Evolutionary conservation across 805 yeast species (phyloP), one percentile per base, ranked within the genome.

Genomic region (Grigorovia transvaalensis): DNA sequence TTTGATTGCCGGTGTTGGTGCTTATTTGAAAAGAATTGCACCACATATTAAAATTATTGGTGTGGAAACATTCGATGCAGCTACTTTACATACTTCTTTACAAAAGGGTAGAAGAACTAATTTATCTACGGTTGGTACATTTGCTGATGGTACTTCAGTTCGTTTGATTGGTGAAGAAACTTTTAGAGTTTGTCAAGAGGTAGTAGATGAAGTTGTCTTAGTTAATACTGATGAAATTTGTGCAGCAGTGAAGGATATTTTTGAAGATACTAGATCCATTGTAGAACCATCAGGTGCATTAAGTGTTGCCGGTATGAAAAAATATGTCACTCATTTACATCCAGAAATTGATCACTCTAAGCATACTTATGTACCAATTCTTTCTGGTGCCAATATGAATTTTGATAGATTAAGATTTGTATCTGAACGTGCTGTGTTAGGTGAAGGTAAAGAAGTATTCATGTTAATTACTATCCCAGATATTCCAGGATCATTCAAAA

Each of bases 111-210:
- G 80, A 51, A 76, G 84, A 57, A 80, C 77, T 12, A 64, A 73
- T 2, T 74, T 95, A 49, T 68, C 74, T 23, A 72, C 76, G n/a
- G 98, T 90, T 2, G 99, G 99, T n/a, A 74, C 86, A 9, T 93
- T 93, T 70, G 99, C 99, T 20, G 99, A 93, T 68, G 99, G 99
- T 66, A 88, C 99, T 11, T 97, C 99, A 9, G 99, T 93, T 45
- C 86, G 82, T 63, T 67, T 83, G 27, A 75, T 88, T 20, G 99
- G 99, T 54, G 86, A 82, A 54, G 99, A 95, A 69, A 86, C 96
- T 12, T 93, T 88, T 75, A 76, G 93, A 61, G 76, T 91, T 11
- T 81, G 89, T 58, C 72, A 77, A 58, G 80, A 85, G 47, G 77
- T 78, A 53, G 87, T 95, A n/a, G 99, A 93, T 67, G 98, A 88